phyloP scores from a whole-genome alignment of 208 protist species.

The Trypanosomatidae sp. region DNA sequence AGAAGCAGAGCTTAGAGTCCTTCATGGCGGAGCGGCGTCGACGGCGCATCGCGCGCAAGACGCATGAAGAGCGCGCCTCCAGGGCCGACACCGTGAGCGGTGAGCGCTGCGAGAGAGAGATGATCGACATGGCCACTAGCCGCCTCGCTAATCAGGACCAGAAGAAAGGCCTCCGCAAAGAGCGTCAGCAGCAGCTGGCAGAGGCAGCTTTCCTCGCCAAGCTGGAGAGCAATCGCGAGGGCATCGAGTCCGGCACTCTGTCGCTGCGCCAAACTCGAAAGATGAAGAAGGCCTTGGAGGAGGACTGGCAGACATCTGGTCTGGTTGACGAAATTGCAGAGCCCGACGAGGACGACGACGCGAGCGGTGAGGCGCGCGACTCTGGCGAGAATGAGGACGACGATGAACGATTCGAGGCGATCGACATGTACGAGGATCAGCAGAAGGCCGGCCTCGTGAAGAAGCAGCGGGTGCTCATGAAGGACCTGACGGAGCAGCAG shows the following conservation, averaged over 20 bases:
- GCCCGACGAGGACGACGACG: slow-evolving; percentile 29
- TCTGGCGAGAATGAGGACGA: slow-evolving; percentile 13
- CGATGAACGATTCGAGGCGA: slow-evolving; percentile 43
- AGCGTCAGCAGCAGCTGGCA: slow-evolving; percentile 98
- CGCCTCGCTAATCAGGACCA: slow-evolving; percentile 99
- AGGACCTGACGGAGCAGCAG: slow-evolving; percentile 42
- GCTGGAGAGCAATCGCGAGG: slow-evolving; percentile 97
- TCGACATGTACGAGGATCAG: slow-evolving; percentile 74
- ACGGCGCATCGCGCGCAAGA: slow-evolving; percentile 52
- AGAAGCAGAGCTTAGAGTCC: slow-evolving; percentile 57
- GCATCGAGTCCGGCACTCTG: slow-evolving; percentile 95
- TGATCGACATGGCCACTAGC: slow-evolving; percentile 98
- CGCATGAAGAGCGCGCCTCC: slow-evolving; percentile 97
- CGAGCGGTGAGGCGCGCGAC: background rate
- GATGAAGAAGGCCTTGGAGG: slow-evolving; percentile 73
- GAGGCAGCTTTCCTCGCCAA: slow-evolving; percentile 97
- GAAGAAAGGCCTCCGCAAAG: slow-evolving; percentile 99
- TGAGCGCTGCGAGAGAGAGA: slow-evolving; percentile 98
- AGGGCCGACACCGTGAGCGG: slow-evolving; percentile 97
- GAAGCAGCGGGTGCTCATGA: slow-evolving; percentile 61
- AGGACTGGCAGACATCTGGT: slow-evolving; percentile 45
- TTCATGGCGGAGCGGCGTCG: slow-evolving; percentile 74
- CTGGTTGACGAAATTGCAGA: slow-evolving; percentile 29
- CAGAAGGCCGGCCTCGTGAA: slow-evolving; percentile 60
- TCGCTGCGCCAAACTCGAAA: slow-evolving; percentile 61